A percentile compares a stretch with the other conserved stretches of the same genome.
Conservation (phyloP, 1,284 basidiomycete genomes). For the Trametes versicolor region DNA sequence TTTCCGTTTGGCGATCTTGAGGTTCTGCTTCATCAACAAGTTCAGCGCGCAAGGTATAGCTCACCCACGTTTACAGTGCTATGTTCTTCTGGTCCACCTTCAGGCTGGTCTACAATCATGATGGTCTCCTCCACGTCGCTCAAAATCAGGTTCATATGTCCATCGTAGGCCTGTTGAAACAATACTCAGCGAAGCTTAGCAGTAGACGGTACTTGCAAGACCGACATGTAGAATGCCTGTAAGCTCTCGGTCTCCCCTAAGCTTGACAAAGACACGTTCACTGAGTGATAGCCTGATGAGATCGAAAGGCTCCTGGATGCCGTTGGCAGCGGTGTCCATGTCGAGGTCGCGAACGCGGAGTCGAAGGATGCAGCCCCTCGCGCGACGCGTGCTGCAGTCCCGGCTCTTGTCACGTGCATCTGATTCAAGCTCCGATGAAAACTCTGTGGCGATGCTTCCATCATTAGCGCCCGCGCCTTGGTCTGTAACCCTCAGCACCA, state of each 20-base stretch:
- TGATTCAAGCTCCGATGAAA: slow-evolving; percentile 38
- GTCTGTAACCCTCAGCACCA: slow-evolving; percentile 18
- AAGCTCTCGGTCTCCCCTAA: slow-evolving; percentile 94
- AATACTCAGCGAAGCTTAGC: slow-evolving; percentile 12
- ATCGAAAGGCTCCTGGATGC: slow-evolving; percentile 97
- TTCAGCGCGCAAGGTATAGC: background rate
- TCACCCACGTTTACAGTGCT: slow-evolving; percentile 69
- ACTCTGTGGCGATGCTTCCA: slow-evolving; percentile 17
- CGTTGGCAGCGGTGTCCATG: slow-evolving; percentile 79
- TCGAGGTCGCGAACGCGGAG: slow-evolving; percentile 18
- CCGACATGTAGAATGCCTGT: slow-evolving; percentile 93
- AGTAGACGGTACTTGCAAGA: slow-evolving; percentile 16
- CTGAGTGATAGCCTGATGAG: slow-evolving; percentile 95
- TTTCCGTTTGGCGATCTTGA: slow-evolving; percentile 90
- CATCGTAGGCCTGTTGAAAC: slow-evolving; percentile 90
- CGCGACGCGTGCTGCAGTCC: slow-evolving; percentile 10
- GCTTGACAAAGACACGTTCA: slow-evolving; percentile 96
- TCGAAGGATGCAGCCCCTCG: background rate
- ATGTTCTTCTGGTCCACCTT: slow-evolving; percentile 59
- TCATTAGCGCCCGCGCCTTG: slow-evolving; percentile 24
- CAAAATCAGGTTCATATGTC: slow-evolving; percentile 99
- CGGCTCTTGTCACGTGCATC: slow-evolving; percentile 34
- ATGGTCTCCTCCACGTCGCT: slow-evolving; percentile 98
- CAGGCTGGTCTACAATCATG: slow-evolving; percentile 84
- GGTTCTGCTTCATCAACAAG: background rate